Base-by-base conservation (phyloP, 2,329 filamentous ascomycete genomes). In the Pyricularia pennisetigena region DNA sequence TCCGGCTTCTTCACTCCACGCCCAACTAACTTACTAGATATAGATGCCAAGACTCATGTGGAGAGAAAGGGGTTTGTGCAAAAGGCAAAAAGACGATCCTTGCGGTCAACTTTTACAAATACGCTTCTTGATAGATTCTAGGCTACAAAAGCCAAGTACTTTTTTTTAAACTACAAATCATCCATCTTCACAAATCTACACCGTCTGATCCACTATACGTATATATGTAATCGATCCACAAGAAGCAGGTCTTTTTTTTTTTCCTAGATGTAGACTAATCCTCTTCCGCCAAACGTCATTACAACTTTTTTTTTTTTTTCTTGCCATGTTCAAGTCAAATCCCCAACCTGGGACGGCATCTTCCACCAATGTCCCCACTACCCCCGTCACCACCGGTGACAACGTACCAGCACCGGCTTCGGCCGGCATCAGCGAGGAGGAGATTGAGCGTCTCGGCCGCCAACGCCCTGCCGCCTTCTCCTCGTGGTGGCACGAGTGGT, bases 371-470 rank as follows among this genome's bases (percentile, higher is more conserved):
- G 20, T 20, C 41, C 14, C 41, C 14, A 49, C 41, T 2, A 7
- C 16, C 5, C 41, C 41, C 20, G 20, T 49, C 41, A 49, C 16
- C 7, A 8, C 41, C 41, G 41, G n/a, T 49, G 41, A 49, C 41
- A 49, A n/a, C 41, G 20, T 49, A 49, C 41, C 41, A n/a, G 41
- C 41, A 49, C 12, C 35, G 8, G 65, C 16, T n/a, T 12, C 41
- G 68, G 35, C 24, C 12, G 30, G 30, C n/a, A 23, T 68, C 28
- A 61, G 68, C 5, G 69, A 67, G 12, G 20, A 68, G 23, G 79
- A 81, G 67, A 78, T 91, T 64, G 86, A 91, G 72, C 80, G 82
- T 20, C 79, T 91, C 1, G 89, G 88, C 64, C 82, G 88, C 68
- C 81, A 88, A 73, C 81, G 89, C 4, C 89, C 89, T 1, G 78